A percentile compares a stretch with the other conserved stretches of the same genome.
These are phyloP conservation scores for Cadophora sp. DNA, from an alignment of 2,329 filamentous ascomycete species.

Conservation along the genomic window DNA sequence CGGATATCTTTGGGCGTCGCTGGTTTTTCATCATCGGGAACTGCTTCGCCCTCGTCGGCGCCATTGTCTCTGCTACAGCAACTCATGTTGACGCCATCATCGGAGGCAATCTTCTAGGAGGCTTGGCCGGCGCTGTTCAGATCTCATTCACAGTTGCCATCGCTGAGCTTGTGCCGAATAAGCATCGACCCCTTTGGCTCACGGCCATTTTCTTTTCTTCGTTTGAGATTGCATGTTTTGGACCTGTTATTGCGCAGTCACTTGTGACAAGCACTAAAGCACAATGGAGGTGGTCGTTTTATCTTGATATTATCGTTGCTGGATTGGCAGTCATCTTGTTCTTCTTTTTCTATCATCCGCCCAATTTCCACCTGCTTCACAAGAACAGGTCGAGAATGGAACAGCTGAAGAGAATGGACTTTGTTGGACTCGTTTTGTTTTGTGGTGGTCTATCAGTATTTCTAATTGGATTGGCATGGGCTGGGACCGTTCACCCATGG, in stretches of 20 bases:
- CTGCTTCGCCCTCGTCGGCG: conserved; percentile 47
- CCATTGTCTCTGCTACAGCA: conserved; percentile 47
- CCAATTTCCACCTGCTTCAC: conserved; percentile 52
- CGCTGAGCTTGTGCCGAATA: conserved; percentile 53
- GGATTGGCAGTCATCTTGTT: conserved; percentile 50
- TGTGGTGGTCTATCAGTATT: conserved; percentile 50
- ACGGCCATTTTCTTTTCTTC: conserved; percentile 27
- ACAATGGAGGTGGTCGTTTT: conserved; percentile 58
- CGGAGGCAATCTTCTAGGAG: conserved; percentile 47
- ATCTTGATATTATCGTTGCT: conserved; percentile 53
- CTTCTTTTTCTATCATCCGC: conserved; percentile 54
- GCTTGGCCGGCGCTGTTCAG: conserved; percentile 50
- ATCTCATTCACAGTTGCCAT: conserved; percentile 51
- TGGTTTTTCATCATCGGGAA: conserved; percentile 48
- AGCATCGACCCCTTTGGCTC: conserved; percentile 47
- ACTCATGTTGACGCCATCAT: conserved; percentile 48
- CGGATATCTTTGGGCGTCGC: conserved; percentile 52
- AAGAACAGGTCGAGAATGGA: conserved; percentile 45
- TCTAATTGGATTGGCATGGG: conserved; percentile 52
- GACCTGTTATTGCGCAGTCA: conserved; percentile 54
- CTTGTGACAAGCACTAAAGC: conserved; percentile 51
- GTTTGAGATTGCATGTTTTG: conserved; percentile 45
- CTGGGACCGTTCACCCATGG: conserved; percentile 52
- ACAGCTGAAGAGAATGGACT: conserved; percentile 53
- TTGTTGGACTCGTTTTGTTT: conserved; percentile 52